These are phyloP conservation scores for Cryphonectria parasitica DNA, from an alignment of 2,329 filamentous ascomycete species.

Conservation along the genomic window DNA sequence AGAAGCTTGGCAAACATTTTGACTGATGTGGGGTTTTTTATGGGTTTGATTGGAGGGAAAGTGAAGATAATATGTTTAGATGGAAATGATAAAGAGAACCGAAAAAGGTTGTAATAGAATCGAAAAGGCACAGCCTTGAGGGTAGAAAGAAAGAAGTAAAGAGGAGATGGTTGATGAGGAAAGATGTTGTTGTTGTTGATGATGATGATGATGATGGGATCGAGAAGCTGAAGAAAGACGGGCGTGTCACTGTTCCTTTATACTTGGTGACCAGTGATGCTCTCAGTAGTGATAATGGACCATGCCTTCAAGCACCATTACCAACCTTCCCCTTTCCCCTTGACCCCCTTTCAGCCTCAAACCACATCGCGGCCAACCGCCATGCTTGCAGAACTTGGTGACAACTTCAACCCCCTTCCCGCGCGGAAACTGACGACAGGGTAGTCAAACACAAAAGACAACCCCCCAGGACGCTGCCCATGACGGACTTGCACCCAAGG, in stretches of 20 bases:
- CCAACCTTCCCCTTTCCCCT: background rate
- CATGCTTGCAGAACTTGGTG: background rate
- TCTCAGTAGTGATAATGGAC: background rate
- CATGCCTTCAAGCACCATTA: constrained; percentile 13
- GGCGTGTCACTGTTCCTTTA: constrained; percentile 14
- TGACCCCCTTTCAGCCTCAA: constrained; percentile 2
- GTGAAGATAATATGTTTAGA: background rate
- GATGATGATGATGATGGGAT: constrained; percentile 8
- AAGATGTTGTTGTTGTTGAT: constrained; percentile 7
- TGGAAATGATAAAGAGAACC: background rate
- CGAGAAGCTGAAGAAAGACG: background rate
- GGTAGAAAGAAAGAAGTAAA: constrained; percentile 15
- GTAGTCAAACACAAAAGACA: constrained; percentile 1
- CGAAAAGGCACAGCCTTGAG: constrained; percentile 28
- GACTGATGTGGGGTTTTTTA: constrained; percentile 1
- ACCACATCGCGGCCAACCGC: background rate
- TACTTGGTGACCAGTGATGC: constrained; percentile 10
- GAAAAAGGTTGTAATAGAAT: constrained; percentile 3
- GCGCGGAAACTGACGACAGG: background rate
- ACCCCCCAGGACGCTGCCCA: background rate
- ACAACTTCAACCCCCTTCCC: constrained; percentile 5
- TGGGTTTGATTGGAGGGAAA: background rate
- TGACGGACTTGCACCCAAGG: background rate
- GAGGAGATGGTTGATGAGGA: constrained; percentile 12
- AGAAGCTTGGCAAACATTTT: constrained; percentile 37